phyloP scores from a whole-genome alignment of 768 basidiomycete genomes.

The Russula emetica region DNA sequence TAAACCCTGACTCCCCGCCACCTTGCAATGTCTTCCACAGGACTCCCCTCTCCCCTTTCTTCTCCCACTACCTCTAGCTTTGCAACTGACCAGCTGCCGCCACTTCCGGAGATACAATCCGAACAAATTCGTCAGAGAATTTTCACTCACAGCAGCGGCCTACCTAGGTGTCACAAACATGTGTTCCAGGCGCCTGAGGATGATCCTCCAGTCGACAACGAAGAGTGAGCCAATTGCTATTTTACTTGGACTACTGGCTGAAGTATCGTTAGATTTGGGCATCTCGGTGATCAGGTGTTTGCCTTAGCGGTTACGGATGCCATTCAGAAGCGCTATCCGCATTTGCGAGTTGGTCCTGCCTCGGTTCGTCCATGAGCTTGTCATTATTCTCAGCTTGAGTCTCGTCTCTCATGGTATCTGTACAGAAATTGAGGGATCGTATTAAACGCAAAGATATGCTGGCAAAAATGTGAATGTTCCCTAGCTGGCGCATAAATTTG shows the following conservation, averaged over 20 bases:
- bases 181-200: background rate
- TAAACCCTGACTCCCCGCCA: background rate
- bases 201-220: background rate
- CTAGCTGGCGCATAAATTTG: background rate
- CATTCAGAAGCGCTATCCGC: constrained; percentile 7
- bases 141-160: constrained; percentile 9
- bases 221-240: background rate
- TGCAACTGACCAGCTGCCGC: background rate
- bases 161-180: background rate
- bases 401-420: background rate
- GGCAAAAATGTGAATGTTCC: constrained; percentile 9
- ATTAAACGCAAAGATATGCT: constrained; percentile 1
- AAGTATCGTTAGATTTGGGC: constrained; percentile 2
- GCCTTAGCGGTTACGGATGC: constrained; percentile 13
- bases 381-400: background rate
- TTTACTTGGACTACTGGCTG: background rate
- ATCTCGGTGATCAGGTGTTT: constrained; percentile 18
- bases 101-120: constrained; percentile 9
- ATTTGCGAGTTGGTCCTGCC: constrained; percentile 7
- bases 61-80: background rate
- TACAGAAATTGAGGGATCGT: constrained; percentile 15
- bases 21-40: background rate
- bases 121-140: background rate
- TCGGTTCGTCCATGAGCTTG: constrained; percentile 3
- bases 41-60: background rate